Evolutionary conservation across 78 protist species (phyloP), one percentile per base, ranked within the genome.

Genomic region (Tieghemostelium lacteum): DNA sequence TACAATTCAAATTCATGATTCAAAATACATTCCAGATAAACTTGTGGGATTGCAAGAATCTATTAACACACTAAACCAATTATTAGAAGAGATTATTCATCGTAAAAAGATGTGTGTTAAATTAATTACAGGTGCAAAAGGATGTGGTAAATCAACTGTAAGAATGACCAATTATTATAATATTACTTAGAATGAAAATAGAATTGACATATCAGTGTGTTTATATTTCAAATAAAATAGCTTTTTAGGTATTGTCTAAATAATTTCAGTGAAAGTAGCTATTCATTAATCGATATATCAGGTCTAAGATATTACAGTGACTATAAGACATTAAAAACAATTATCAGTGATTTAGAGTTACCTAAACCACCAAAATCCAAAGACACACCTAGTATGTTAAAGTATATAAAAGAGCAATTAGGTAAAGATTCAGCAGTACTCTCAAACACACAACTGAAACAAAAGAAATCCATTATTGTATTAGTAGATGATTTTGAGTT

Each of bases 71-170:
- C 4, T 57, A n/a, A 57, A 57, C 63, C 63, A 24, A 31, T 20
- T 58, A 28, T 58, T 80, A 29, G 45, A 58, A 16, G 69, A 54
- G 19, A 31, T 64, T 20, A 55, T 80, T 14, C 10, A 52, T 19
- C n/a, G 36, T 17, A 80, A 58, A 80, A 58, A 28, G 52, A 80
- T 75, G 54, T 29, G 22, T n/a, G 39, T 42, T 5, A 58, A 28
- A 54, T 57, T 80, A 55, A 37, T 80, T 12, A 58, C 72, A 1
- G 89, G 89, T 1, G 29, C 78, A 22, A 52, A 28, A 28, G 33
- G 57, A 37, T 54, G 50, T 58, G 89, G 89, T 39, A 80, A 80
- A 58, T 54, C 89, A 26, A 55, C 77, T 65, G 86, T 75, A 73
- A 24, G 80, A 16, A 45, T 2, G 24, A 49, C 24, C 40, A 7